Evolutionary conservation across 805 yeast species (phyloP).

Genomic region (Osmozyma mogii): DNA sequence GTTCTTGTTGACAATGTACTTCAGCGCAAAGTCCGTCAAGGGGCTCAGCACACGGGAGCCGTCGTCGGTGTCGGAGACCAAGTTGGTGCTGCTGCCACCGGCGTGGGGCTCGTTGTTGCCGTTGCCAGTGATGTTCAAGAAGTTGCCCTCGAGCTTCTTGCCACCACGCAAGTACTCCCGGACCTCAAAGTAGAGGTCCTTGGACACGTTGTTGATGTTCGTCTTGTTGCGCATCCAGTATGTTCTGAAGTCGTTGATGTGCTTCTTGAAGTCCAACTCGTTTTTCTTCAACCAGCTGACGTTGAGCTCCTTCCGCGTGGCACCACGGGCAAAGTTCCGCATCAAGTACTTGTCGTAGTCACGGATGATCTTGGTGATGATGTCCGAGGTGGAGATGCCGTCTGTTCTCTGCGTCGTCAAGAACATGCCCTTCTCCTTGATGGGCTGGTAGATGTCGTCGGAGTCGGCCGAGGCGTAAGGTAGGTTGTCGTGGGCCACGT

Average conservation of each 20-base stretch:
- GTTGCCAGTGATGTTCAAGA: not conserved
- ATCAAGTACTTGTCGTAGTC: constrained; percentile 95
- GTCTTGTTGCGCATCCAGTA: constrained; percentile 74
- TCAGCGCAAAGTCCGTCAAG: constrained; percentile 59
- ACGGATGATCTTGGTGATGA: constrained; percentile 87
- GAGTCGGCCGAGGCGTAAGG: constrained; percentile 88
- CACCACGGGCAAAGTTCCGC: constrained; percentile 97
- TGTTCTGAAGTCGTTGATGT: constrained; percentile 77
- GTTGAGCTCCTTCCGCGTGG: constrained; percentile 90
- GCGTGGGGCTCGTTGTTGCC: constrained; percentile 13
- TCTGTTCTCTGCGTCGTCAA: constrained; percentile 94
- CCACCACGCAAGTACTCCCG: constrained; percentile 59
- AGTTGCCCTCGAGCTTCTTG: too few species aligned
- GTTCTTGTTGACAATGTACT: constrained; percentile 50
- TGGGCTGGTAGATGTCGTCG: constrained; percentile 89
- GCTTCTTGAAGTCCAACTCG: constrained; percentile 89
- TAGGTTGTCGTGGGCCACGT: constrained; percentile 95
- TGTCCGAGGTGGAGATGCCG: constrained; percentile 92
- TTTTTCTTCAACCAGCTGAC: constrained; percentile 97
- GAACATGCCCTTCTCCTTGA: constrained; percentile 85
- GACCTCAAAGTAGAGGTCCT: constrained; percentile 79
- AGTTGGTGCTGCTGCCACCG: constrained; percentile 10
- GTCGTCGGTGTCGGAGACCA: constrained; percentile 23
- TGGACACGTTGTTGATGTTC: constrained; percentile 62
- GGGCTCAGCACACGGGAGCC: constrained; percentile 37